phyloP scores from a whole-genome alignment of 192 early-diverging fungal species.

The Funneliformis geosporum region DNA sequence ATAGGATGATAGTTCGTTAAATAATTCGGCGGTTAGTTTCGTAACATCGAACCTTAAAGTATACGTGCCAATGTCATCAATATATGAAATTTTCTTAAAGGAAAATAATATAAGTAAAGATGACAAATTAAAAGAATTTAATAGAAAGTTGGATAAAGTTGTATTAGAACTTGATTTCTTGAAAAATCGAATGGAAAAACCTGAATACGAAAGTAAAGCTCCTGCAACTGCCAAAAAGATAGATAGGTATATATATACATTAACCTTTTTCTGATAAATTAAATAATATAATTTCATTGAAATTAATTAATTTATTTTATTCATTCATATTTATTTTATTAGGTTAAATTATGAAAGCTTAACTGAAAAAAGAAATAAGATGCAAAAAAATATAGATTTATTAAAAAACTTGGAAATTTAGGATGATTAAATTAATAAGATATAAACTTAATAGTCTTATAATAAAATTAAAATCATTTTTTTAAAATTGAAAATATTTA shows the following conservation, averaged over 20 bases:
- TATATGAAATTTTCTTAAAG: constrained; percentile 34
- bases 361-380: neutral
- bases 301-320: no score
- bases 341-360: neutral
- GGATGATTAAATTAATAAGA: no score
- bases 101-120: constrained; percentile 27
- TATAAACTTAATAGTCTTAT: no score
- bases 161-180: constrained; percentile 37
- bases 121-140: constrained; percentile 25
- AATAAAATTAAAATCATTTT: no score
- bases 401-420: neutral
- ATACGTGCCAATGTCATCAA: constrained; percentile 36
- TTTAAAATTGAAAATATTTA: no score
- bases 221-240: constrained; percentile 38
- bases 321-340: neutral
- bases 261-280: neutral
- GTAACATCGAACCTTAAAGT: constrained; percentile 40
- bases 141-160: constrained; percentile 39
- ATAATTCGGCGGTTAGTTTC: constrained; percentile 28
- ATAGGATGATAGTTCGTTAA: neutral
- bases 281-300: no score
- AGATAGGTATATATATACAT: constrained; percentile 42
- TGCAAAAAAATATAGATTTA: neutral
- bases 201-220: constrained; percentile 35
- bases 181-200: constrained; percentile 32